phyloP scores from a whole-genome alignment of 2,329 filamentous ascomycete genomes.

The Alternaria tenuissima region DNA sequence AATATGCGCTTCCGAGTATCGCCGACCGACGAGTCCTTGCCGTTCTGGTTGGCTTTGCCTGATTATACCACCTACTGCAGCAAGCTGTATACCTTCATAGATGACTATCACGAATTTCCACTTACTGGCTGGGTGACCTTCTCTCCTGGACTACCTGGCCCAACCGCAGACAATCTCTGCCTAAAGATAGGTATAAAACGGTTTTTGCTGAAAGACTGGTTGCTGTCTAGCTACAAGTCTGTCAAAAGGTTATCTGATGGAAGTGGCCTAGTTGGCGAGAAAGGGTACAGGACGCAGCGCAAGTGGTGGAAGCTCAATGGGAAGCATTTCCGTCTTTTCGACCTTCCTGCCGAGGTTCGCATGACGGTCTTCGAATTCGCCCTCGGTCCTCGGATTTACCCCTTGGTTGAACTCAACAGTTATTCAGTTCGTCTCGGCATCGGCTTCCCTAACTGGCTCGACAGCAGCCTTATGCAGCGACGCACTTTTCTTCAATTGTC shows the following conservation, averaged over 20 bases:
- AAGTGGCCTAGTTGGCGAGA: neutral
- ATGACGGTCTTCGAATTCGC: neutral
- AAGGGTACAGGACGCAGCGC: neutral
- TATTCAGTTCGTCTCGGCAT: too few species aligned
- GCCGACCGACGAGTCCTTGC: neutral
- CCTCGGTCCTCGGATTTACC: neutral
- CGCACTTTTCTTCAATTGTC: too few species aligned
- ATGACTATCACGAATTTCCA: neutral
- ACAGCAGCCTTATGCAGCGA: too few species aligned
- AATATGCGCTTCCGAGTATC: neutral
- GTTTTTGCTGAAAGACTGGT: neutral
- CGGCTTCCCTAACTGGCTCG: too few species aligned
- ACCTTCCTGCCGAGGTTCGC: neutral
- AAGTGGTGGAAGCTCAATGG: neutral
- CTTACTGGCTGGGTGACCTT: neutral
- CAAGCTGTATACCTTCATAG: neutral
- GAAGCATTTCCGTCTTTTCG: neutral
- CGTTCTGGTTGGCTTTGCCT: neutral
- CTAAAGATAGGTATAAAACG: neutral
- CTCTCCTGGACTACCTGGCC: neutral
- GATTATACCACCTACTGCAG: neutral
- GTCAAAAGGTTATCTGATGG: neutral
- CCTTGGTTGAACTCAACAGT: too few species aligned
- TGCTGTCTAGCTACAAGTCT: neutral
- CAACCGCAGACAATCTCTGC: neutral